These are phyloP conservation scores for Paulownia fortunei DNA, from an alignment of 257 asterid genomes.

Conservation along the genomic window DNA sequence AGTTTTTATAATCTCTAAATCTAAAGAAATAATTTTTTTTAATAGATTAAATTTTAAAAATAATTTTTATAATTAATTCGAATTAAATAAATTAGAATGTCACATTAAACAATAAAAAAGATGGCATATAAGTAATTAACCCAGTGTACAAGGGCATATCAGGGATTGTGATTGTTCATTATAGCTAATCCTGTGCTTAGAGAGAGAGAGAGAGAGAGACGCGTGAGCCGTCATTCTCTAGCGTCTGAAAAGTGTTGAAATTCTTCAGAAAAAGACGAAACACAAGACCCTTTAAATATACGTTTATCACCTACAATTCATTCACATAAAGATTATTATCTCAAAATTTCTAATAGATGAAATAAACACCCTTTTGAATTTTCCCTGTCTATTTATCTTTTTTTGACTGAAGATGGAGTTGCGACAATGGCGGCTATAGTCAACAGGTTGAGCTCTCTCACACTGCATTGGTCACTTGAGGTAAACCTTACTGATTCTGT, in stretches of 20 bases:
- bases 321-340: not conserved
- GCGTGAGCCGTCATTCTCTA: constrained; percentile 25
- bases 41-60: too few species aligned
- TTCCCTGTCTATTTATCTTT: not conserved
- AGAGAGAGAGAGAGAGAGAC: constrained; percentile 1
- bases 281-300: not conserved
- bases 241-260: constrained; percentile 5
- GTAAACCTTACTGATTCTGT: constrained; percentile 20
- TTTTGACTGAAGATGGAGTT: constrained; percentile 25
- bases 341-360: not conserved
- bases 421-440: constrained; percentile 33
- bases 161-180: not conserved
- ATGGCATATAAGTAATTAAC: not conserved
- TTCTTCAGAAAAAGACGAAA: constrained; percentile 19
- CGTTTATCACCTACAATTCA: not conserved
- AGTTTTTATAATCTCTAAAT: too few species aligned
- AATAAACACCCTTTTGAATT: not conserved
- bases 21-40: too few species aligned
- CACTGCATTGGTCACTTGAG: constrained; percentile 28
- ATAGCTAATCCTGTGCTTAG: not conserved
- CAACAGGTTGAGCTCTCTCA: constrained; percentile 31
- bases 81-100: too few species aligned
- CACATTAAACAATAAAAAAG: too few species aligned
- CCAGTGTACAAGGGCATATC: not conserved
- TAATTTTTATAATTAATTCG: too few species aligned